Percentiles rank a stretch among this genome's conserved stretches.
Evolutionary conservation across 768 basidiomycete genomes (phyloP).

Genomic region (Russula griseocarnosa): DNA sequence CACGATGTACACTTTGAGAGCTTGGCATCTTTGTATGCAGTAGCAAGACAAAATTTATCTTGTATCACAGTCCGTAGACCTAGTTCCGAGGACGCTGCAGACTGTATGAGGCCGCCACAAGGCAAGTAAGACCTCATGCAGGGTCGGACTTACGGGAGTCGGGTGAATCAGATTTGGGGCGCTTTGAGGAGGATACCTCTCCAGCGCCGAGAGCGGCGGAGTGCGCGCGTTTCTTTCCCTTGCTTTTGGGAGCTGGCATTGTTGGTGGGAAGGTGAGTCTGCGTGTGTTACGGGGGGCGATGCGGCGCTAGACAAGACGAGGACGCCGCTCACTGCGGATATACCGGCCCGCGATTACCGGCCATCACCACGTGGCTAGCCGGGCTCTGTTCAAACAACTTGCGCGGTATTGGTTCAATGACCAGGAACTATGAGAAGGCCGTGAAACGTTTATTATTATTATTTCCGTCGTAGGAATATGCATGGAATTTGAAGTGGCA

Average conservation of each 20-base stretch:
- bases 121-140: background rate
- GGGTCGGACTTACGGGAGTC: slow-evolving; percentile 15
- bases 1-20: slow-evolving; percentile 80
- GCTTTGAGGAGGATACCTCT: slow-evolving; percentile 22
- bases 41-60: slow-evolving; percentile 25
- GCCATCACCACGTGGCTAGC: background rate
- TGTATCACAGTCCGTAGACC: slow-evolving; percentile 7
- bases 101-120: slow-evolving; percentile 14
- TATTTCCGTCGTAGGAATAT: background rate
- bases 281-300: slow-evolving; percentile 7
- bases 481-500: background rate
- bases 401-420: background rate
- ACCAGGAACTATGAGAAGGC: background rate
- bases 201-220: slow-evolving; percentile 10
- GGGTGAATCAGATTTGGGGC: slow-evolving; percentile 20
- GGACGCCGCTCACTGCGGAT: slow-evolving; percentile 1
- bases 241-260: slow-evolving; percentile 22
- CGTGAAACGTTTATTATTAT: background rate
- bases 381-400: background rate
- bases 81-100: slow-evolving; percentile 8
- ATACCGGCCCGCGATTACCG: background rate
- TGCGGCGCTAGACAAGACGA: slow-evolving; percentile 17
- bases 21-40: slow-evolving; percentile 32
- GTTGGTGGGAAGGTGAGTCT: slow-evolving; percentile 2
- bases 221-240: slow-evolving; percentile 20